phyloP scores from a whole-genome alignment of 2,329 filamentous ascomycete genomes.

The Penicillium sp. region DNA sequence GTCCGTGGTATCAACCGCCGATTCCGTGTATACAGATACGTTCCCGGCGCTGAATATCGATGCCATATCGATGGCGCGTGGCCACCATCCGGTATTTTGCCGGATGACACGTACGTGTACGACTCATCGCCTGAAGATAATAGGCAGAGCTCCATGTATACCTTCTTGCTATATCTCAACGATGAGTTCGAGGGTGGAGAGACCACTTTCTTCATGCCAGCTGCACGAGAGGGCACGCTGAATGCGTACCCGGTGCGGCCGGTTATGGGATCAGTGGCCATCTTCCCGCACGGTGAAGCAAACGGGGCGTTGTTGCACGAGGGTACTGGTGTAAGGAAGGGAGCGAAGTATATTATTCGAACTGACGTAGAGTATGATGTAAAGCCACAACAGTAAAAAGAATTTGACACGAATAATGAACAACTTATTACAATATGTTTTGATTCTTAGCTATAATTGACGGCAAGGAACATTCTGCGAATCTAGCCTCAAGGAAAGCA shows the following conservation, averaged over 20 bases:
- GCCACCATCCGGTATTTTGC: conserved; percentile 67
- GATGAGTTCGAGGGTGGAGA: conserved; percentile 72
- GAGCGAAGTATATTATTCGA: conserved; percentile 68
- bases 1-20: conserved; percentile 67
- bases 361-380: conserved; percentile 73
- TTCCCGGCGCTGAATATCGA: conserved; percentile 70
- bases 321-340: conserved; percentile 68
- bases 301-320: conserved; percentile 67
- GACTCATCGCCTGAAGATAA: conserved; percentile 61
- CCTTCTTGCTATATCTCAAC: conserved; percentile 69
- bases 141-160: conserved; percentile 68
- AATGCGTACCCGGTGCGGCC: conserved; percentile 70
- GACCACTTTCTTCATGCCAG: conserved; percentile 70
- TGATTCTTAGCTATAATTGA: not conserved
- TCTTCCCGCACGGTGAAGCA: conserved; percentile 71
- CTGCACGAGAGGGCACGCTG: conserved; percentile 62
- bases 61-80: conserved; percentile 72
- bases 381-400: conserved; percentile 19
- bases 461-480: too few relatives aligned
- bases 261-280: conserved; percentile 66
- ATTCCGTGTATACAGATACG: conserved; percentile 72
- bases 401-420: not conserved
- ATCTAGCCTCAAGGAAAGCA: too few relatives aligned
- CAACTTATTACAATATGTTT: not conserved
- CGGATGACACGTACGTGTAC: conserved; percentile 63